Evolutionary conservation across 208 protist species (phyloP), one percentile per base, ranked within the genome.

Genomic region (Trypanosoma melophagium): DNA sequence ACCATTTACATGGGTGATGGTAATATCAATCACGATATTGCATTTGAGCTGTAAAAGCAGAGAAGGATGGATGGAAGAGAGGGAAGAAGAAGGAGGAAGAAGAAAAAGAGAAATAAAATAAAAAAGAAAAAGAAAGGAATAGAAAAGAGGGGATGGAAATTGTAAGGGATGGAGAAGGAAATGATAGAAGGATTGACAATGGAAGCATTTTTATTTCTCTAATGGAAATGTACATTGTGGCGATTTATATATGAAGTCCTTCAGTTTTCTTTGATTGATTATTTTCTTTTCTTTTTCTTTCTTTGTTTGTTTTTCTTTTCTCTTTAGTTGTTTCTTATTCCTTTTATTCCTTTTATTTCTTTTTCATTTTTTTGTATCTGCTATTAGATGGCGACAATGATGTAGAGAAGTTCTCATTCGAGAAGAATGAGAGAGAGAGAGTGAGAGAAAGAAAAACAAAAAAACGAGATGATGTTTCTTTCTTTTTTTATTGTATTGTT

Each of bases 1-100:
- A 89, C 71, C 12, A 44, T 95, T 3, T 95, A 95, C 77, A 95
- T 95, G 78, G 89, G 89, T 12, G 83, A 95, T 52, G 89, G 89
- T n/a, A 89, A 79, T 62, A 77, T 95, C 22, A 91, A 95, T 70
- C 47, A 80, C 44, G 86, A 95, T 60, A 71, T 89, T 44, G 80
- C 84, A 3, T 95, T 92, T 74, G 84, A 90, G 55, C 47, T 94
- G 62, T 94, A 71, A 75, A 53, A 31, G 16, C 16, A 53, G 52
- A 31, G 41, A 53, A 8, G 21, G 44, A 44, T 12, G 19, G 24
- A 52, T 21, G 21, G 47, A 42, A 16, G 12, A 13, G 35, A 19
- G 35, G n/a, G 13, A 38, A 74, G 24, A 60, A 45, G 14, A 53
- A 69, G 55, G 53, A 41, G 21, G 49, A 49, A 66, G 24, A 13